phyloP scores from a whole-genome alignment of 345 rosid species.

The Citrus hindsii region DNA sequence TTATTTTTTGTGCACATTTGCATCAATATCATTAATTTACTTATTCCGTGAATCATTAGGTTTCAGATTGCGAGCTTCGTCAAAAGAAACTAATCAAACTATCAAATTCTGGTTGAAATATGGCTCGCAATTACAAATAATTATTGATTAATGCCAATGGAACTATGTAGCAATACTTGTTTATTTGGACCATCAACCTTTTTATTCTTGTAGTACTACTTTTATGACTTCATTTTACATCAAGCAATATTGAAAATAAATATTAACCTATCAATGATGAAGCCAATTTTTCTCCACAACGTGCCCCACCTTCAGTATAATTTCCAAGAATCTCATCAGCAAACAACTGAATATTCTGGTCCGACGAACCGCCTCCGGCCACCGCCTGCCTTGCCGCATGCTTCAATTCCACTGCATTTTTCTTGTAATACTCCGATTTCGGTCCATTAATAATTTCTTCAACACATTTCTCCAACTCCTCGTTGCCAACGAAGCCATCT shows the following conservation, averaged over 20 bases:
- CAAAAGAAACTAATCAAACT: no score
- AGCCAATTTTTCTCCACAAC: background rate
- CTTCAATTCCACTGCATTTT: constrained; percentile 32
- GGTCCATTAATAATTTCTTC: constrained; percentile 19
- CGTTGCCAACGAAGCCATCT: constrained; percentile 22
- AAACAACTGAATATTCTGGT: constrained; percentile 39
- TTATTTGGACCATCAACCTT: no score
- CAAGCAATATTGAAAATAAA: no score
- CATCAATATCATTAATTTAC: no score
- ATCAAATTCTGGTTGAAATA: background rate
- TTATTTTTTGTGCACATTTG: no score
- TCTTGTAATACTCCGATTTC: constrained; percentile 13
- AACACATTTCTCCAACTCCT: constrained; percentile 31
- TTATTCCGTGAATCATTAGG: no score
- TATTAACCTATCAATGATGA: no score
- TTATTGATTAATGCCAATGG: no score
- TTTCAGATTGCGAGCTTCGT: no score
- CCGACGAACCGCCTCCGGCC: constrained; percentile 39
- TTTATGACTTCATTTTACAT: background rate
- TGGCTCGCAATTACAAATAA: background rate
- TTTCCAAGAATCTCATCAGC: constrained; percentile 31
- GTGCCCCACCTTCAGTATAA: background rate
- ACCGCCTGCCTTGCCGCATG: constrained; percentile 34
- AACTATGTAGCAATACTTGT: background rate
- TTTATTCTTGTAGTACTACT: no score